phyloP scores from a whole-genome alignment of 108 stramenopile species.

The Fragilariopsis cylindrus region DNA sequence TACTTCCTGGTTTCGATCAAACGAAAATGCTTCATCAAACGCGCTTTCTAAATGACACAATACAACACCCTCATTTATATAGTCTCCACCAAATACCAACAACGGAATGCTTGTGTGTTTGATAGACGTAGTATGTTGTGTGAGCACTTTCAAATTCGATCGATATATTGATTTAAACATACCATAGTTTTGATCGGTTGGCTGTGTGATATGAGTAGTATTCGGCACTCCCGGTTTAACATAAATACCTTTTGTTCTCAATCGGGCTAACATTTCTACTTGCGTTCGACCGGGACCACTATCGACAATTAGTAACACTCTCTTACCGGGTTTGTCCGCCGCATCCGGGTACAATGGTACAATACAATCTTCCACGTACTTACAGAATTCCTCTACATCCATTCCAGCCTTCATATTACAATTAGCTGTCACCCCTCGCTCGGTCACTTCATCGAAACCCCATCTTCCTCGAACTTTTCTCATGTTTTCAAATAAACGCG shows the following conservation, averaged over 20 bases:
- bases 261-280: slow-evolving; percentile 3
- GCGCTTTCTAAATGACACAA: neutral
- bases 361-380: slow-evolving; percentile 9
- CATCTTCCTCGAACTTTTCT: neutral
- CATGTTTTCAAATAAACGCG: neutral
- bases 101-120: too few species aligned
- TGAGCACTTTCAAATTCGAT: neutral
- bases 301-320: slow-evolving; percentile 11
- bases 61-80: neutral
- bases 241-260: slow-evolving; percentile 7
- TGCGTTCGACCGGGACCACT: slow-evolving; percentile 15
- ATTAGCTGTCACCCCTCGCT: neutral
- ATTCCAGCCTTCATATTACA: slow-evolving; percentile 6
- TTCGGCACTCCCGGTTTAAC: slow-evolving; percentile 1
- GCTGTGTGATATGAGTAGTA: slow-evolving; percentile 20
- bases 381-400: slow-evolving; percentile 4
- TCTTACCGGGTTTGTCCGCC: slow-evolving; percentile 17
- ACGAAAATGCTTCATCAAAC: slow-evolving; percentile 6
- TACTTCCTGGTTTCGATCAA: neutral
- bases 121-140: neutral
- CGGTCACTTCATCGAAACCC: neutral
- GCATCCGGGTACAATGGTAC: slow-evolving; percentile 17
- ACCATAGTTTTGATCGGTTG: slow-evolving; percentile 1
- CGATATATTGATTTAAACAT: neutral
- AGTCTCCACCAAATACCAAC: too few species aligned